Evolutionary conservation across 176 grass and related monocot species (phyloP).

Genomic region (Leersia perrieri): DNA sequence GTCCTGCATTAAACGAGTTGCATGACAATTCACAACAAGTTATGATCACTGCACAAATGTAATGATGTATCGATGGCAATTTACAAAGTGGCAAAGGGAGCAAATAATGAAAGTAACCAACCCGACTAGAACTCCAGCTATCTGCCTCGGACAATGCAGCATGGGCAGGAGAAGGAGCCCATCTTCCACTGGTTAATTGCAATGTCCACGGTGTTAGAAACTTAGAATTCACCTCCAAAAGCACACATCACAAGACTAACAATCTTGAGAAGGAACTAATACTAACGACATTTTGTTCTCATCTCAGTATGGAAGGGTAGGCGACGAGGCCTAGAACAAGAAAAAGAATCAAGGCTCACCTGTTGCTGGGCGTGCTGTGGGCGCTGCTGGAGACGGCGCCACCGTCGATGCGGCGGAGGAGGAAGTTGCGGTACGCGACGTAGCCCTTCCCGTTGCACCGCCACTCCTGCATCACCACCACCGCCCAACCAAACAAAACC

Average conservation of each 20-base stretch:
- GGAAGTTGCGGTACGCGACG: conserved; percentile 68
- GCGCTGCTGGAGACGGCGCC: conserved; percentile 40
- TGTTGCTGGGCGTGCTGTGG: conserved; percentile 82
- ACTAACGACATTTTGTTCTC: conserved; percentile 3
- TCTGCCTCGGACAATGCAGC: conserved; percentile 61
- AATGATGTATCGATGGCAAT: not conserved
- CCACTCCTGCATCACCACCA: conserved; percentile 74
- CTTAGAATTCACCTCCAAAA: conserved; percentile 26
- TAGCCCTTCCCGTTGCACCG: conserved; percentile 88
- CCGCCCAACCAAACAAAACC: not conserved
- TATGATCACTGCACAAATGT: conserved; percentile 2
- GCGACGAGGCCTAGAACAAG: not conserved
- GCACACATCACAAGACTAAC: conserved; percentile 16
- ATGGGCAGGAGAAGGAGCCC: conserved; percentile 47
- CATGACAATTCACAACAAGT: conserved; percentile 4
- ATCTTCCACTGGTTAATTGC: conserved; percentile 57
- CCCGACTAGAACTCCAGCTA: conserved; percentile 67
- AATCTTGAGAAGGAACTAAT: not conserved
- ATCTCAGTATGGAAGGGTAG: not conserved
- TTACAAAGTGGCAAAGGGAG: not conserved
- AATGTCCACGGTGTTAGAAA: conserved; percentile 30
- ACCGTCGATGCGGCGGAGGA: conserved; percentile 56
- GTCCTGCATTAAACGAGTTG: conserved; percentile 58
- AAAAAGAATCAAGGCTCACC: conserved; percentile 34
- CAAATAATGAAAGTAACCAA: conserved; percentile 31